A percentile compares a stretch with the other conserved stretches of the same genome.
Conservation (phyloP, 2,329 filamentous ascomycete genomes). For the Epichloe brachyelytri region DNA sequence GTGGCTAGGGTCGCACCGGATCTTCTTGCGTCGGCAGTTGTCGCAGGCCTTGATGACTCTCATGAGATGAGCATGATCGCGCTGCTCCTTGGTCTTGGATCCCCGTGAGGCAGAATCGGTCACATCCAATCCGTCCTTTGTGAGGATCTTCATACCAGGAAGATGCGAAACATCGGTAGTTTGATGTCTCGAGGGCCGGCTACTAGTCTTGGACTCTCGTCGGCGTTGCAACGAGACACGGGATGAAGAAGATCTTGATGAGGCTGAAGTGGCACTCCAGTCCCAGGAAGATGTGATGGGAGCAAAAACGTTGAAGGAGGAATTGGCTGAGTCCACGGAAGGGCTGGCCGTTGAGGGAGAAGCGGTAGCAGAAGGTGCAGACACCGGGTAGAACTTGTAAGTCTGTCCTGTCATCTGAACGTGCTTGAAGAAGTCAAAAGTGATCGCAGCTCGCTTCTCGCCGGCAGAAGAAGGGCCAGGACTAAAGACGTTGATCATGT, state of each 20-base stretch:
- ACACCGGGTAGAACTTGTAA: constrained; percentile 48
- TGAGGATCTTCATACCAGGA: constrained; percentile 55
- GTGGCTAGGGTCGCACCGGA: constrained; percentile 48
- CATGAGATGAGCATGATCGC: constrained; percentile 54
- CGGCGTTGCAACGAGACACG: constrained; percentile 16
- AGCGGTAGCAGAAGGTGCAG: constrained; percentile 18
- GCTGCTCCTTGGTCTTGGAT: constrained; percentile 55
- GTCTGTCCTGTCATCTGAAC: constrained; percentile 39
- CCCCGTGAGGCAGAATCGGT: constrained; percentile 49
- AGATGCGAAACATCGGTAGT: constrained; percentile 36
- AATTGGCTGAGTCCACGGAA: constrained; percentile 31
- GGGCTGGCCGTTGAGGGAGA: constrained; percentile 32
- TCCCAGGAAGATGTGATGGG: constrained; percentile 35
- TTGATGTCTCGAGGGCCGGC: constrained; percentile 16
- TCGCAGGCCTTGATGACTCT: constrained; percentile 56
- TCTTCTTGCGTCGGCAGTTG: constrained; percentile 49
- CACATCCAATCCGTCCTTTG: constrained; percentile 48
- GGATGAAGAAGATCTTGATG: constrained; percentile 17
- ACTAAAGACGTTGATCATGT: constrained; percentile 45
- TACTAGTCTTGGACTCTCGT: constrained; percentile 14
- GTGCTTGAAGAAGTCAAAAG: constrained; percentile 47
- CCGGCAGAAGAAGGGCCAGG: constrained; percentile 37
- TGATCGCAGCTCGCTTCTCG: constrained; percentile 45
- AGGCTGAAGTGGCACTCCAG: constrained; percentile 23
- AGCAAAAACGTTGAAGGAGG: constrained; percentile 32